These are phyloP conservation scores for Trifolium dubium DNA, from an alignment of 306 rosid genomes.

Conservation along the genomic window DNA sequence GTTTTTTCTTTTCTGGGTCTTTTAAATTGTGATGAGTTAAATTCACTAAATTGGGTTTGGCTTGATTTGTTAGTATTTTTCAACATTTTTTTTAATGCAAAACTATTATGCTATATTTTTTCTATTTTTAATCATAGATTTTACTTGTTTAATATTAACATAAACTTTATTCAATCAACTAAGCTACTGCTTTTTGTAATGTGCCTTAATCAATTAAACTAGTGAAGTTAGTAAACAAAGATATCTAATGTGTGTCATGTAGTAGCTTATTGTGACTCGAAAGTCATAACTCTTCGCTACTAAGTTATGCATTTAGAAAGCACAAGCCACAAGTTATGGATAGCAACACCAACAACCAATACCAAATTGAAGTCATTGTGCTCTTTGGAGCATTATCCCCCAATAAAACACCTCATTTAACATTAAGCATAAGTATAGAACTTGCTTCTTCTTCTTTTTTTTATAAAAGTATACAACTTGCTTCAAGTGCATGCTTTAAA, in stretches of 20 bases:
- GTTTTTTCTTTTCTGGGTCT: background rate
- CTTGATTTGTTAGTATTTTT: background rate
- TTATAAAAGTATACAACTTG: background rate
- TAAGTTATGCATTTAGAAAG: background rate
- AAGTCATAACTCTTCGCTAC: background rate
- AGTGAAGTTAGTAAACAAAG: background rate
- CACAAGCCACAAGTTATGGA: background rate
- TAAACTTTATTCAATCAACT: background rate
- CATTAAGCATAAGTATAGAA: background rate
- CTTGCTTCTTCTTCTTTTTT: background rate
- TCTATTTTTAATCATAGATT: background rate
- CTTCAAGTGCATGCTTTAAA: no score
- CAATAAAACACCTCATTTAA: background rate
- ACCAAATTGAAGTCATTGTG: background rate
- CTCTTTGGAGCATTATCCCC: background rate
- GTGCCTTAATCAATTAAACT: background rate
- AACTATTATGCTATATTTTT: background rate
- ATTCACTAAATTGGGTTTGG: background rate
- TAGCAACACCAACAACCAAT: background rate
- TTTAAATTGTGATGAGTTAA: background rate
- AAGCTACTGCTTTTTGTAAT: background rate
- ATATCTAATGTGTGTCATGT: background rate
- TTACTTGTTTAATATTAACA: background rate
- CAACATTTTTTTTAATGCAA: background rate
- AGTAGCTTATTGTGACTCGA: background rate